Evolutionary conservation across 2,329 filamentous ascomycete species (phyloP).

Genomic region (Xylariales sp.): DNA sequence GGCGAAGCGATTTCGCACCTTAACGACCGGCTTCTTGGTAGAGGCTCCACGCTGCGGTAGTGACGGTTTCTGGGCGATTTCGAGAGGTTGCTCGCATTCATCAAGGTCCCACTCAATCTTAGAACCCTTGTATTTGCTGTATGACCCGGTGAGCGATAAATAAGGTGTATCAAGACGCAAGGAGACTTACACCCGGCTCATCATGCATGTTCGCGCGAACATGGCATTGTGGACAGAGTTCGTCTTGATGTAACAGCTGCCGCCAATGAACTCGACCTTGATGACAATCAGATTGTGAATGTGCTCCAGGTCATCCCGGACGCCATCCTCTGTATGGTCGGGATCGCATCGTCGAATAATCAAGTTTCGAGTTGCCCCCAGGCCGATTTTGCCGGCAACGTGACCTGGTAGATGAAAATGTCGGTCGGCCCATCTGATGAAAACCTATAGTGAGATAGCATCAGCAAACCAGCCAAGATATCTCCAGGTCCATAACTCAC

Average conservation of each 20-base stretch:
- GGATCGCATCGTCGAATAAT: conserved; percentile 57
- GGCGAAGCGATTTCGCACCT: conserved; percentile 22
- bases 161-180: conserved; percentile 9
- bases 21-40: conserved; percentile 11
- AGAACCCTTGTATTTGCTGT: conserved; percentile 64
- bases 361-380: conserved; percentile 69
- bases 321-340: conserved; percentile 55
- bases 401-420: conserved; percentile 64
- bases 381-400: conserved; percentile 57
- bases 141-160: too few relatives aligned
- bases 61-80: conserved; percentile 23
- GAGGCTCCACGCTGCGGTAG: conserved; percentile 12
- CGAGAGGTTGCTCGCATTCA: conserved; percentile 62
- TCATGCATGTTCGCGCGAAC: conserved; percentile 75
- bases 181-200: conserved; percentile 48
- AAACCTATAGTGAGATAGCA: conserved; percentile 46
- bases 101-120: conserved; percentile 69
- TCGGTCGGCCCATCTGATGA: conserved; percentile 64
- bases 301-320: conserved; percentile 73
- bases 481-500: conserved; percentile 38
- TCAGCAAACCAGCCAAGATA: neutral
- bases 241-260: conserved; percentile 64
- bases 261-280: conserved; percentile 52
- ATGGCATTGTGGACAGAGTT: conserved; percentile 75
- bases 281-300: conserved; percentile 76